Evolutionary conservation across 1,139 yeast genomes (phyloP).

Genomic region (Protomyces pachydermus): DNA sequence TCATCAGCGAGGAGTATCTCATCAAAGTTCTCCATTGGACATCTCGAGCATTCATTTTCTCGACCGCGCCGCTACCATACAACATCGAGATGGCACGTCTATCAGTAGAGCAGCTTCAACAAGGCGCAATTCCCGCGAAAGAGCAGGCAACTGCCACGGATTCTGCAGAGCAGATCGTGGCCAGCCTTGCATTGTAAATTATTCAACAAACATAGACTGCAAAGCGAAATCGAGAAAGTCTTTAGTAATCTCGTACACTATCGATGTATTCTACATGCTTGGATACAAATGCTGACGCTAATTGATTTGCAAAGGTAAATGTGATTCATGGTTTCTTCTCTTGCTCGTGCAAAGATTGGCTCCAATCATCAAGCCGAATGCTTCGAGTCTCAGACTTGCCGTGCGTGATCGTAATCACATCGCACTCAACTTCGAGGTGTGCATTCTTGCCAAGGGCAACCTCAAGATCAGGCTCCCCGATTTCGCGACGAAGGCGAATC

Average conservation of each 20-base stretch:
- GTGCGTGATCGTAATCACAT: background rate
- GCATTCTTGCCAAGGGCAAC: conserved; percentile 12
- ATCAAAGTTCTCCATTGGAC: conserved; percentile 23
- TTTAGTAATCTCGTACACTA: too few relatives aligned
- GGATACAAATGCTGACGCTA: too few relatives aligned
- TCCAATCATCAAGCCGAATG: background rate
- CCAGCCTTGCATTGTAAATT: background rate
- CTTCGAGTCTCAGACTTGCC: background rate
- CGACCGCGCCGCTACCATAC: conserved; percentile 22
- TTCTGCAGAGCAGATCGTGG: background rate
- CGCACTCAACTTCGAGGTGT: background rate
- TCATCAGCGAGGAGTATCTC: conserved; percentile 9
- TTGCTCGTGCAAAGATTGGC: background rate
- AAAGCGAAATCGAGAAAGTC: too few relatives aligned
- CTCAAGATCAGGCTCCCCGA: conserved; percentile 8
- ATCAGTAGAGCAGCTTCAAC: background rate
- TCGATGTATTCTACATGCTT: too few relatives aligned
- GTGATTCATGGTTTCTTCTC: too few relatives aligned
- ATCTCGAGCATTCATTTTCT: conserved; percentile 20
- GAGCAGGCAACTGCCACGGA: background rate
- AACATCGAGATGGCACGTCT: conserved; percentile 19
- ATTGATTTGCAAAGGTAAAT: too few relatives aligned
- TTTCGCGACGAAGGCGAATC: background rate
- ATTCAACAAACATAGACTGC: too few relatives aligned
- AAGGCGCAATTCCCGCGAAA: background rate